Evolutionary conservation across 1,139 yeast species (phyloP).

Genomic region (Taphrina betulina): DNA sequence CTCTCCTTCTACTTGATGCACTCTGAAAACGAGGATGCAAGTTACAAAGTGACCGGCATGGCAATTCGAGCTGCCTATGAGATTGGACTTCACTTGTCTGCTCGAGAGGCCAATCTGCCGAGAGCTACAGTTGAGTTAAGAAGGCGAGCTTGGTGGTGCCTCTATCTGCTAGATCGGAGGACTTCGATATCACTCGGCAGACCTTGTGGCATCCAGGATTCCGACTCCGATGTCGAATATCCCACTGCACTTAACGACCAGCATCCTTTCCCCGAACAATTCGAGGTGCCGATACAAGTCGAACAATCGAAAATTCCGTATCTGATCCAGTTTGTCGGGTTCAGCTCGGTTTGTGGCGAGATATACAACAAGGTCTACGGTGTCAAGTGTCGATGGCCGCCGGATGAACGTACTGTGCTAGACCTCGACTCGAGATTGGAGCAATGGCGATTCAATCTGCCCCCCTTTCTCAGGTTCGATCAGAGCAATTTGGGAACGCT

Average conservation of each 20-base stretch:
- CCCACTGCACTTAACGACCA: slow-evolving; percentile 24
- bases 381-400: slow-evolving; percentile 25
- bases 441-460: slow-evolving; percentile 25
- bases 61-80: slow-evolving; percentile 23
- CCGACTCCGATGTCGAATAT: slow-evolving; percentile 16
- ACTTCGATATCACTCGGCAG: slow-evolving; percentile 24
- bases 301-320: slow-evolving; percentile 31
- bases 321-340: slow-evolving; percentile 23
- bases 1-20: slow-evolving; percentile 8
- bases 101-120: slow-evolving; percentile 14
- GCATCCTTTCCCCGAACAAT: slow-evolving; percentile 19
- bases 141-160: slow-evolving; percentile 30
- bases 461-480: slow-evolving; percentile 21
- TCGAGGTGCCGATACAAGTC: slow-evolving; percentile 14
- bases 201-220: slow-evolving; percentile 18
- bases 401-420: slow-evolving; percentile 12
- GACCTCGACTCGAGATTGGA: slow-evolving; percentile 19
- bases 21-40: slow-evolving; percentile 16
- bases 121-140: slow-evolving; percentile 3
- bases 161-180: slow-evolving; percentile 24
- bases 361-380: slow-evolving; percentile 23
- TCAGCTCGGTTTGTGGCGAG: slow-evolving; percentile 17
- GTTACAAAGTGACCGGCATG: slow-evolving; percentile 19
- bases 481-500: slow-evolving; percentile 4
- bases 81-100: slow-evolving; percentile 16